A percentile compares a stretch with the other conserved stretches of the same genome.
Conservation (phyloP, 139 green algal genomes). For the Pycnococcus provasolii region DNA sequence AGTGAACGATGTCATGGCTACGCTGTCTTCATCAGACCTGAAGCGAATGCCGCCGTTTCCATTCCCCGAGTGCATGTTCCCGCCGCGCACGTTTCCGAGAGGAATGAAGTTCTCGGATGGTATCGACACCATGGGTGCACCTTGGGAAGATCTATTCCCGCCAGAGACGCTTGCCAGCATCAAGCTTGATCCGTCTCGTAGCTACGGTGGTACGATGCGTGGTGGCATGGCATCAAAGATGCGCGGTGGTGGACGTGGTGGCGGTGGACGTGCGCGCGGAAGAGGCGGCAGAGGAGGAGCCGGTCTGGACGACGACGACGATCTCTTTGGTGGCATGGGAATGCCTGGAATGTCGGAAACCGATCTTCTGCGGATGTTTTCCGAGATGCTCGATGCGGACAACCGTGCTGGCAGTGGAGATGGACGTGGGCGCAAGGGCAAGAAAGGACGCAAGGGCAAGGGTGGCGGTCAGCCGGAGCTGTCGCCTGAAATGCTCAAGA, state of each 20-base stretch:
- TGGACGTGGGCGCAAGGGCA: neutral
- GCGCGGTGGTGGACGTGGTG: neutral
- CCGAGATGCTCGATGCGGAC: neutral
- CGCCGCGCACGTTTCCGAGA: constrained; percentile 36
- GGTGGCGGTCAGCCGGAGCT: neutral
- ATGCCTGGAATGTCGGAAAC: no score
- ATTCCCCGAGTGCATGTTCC: constrained; percentile 48
- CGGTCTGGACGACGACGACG: neutral
- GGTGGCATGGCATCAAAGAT: no score
- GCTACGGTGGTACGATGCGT: neutral
- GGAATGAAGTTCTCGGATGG: constrained; percentile 39
- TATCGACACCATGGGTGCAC: constrained; percentile 30
- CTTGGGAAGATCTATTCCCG: constrained; percentile 24
- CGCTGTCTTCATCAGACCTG: constrained; percentile 34
- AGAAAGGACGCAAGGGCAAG: neutral
- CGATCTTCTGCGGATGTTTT: no score
- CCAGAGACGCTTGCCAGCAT: neutral
- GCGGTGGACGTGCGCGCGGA: neutral
- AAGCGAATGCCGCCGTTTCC: constrained; percentile 43
- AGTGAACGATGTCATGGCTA: constrained; percentile 31
- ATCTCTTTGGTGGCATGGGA: neutral
- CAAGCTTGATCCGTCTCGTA: constrained; percentile 1
- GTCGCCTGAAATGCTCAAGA: neutral
- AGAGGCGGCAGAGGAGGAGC: constrained; percentile 3
- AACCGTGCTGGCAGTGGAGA: neutral